Percentiles rank a stretch among this genome's conserved stretches.
Evolutionary conservation across 352 stramenopile genomes (phyloP).

Genomic region (Globisporangium spiculum): DNA sequence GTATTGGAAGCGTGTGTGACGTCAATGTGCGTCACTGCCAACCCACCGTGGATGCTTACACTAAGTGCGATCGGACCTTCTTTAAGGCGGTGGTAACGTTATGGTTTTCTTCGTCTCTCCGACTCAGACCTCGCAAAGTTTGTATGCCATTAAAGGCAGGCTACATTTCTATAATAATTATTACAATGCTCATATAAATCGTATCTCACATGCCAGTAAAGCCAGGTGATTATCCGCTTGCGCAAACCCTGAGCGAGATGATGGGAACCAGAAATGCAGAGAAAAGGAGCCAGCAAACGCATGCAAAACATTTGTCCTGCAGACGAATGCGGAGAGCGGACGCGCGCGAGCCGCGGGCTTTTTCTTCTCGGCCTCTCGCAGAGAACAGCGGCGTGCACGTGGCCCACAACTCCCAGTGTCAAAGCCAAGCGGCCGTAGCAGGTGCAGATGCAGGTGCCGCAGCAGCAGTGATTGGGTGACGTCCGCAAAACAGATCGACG

Average conservation of each 20-base stretch:
- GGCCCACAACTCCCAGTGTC: background rate
- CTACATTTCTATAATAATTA: background rate
- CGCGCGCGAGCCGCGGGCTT: conserved; percentile 3
- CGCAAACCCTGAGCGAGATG: background rate
- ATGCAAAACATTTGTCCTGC: background rate
- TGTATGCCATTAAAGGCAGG: background rate
- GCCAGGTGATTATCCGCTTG: background rate
- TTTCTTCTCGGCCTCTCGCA: conserved; percentile 8
- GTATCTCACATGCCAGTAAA: background rate
- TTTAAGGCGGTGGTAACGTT: background rate
- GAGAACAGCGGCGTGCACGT: background rate
- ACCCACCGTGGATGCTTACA: background rate
- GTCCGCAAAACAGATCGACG: background rate
- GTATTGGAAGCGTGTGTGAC: background rate
- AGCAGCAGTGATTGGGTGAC: background rate
- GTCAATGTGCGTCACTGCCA: background rate
- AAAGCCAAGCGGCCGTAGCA: background rate
- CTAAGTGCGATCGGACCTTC: background rate
- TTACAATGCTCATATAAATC: background rate
- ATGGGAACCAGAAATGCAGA: conserved; percentile 13
- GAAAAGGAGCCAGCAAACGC: conserved; percentile 9
- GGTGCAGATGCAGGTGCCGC: background rate
- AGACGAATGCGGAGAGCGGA: conserved; percentile 7
- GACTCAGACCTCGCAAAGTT: background rate
- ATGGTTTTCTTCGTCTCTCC: background rate